These are phyloP conservation scores for Hypseocharis bilobata DNA, from an alignment of 441 rosid species.

Conservation along the genomic window DNA sequence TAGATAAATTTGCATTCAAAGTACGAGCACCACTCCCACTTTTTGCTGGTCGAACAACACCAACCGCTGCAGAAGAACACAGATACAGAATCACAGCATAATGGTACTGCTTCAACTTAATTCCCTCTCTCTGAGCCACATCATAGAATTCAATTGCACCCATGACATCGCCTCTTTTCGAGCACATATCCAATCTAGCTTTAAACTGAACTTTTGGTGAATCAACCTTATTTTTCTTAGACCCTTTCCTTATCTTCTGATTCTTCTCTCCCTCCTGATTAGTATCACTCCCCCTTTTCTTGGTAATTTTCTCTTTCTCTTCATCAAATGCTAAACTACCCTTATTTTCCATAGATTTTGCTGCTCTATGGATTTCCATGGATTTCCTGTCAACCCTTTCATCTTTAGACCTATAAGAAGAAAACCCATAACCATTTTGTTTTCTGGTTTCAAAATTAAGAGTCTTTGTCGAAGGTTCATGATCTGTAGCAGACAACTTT, in stretches of 20 bases:
- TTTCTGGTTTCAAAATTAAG: slow-evolving; percentile 12
- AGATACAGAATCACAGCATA: slow-evolving; percentile 49
- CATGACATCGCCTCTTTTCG: slow-evolving; percentile 47
- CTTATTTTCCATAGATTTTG: slow-evolving; percentile 8
- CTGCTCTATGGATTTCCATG: slow-evolving; percentile 16
- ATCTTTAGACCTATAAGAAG: slow-evolving; percentile 19
- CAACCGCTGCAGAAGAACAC: slow-evolving; percentile 62
- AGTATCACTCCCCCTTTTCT: slow-evolving; percentile 10
- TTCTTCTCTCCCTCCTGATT: slow-evolving; percentile 16
- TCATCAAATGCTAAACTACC: slow-evolving; percentile 10
- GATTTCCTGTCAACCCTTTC: slow-evolving; percentile 17
- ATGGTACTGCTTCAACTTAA: slow-evolving; percentile 42
- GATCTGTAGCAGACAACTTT: slow-evolving; percentile 28
- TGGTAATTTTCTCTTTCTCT: slow-evolving; percentile 14
- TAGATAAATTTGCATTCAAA: slow-evolving; percentile 20
- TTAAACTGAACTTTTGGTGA: slow-evolving; percentile 23
- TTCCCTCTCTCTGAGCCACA: slow-evolving; percentile 37
- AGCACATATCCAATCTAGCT: slow-evolving; percentile 47
- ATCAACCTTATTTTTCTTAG: slow-evolving; percentile 27
- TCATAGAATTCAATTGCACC: slow-evolving; percentile 46
- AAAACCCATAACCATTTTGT: slow-evolving; percentile 20
- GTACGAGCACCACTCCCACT: slow-evolving; percentile 38
- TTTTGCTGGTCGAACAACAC: slow-evolving; percentile 54
- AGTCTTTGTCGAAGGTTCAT: slow-evolving; percentile 16
- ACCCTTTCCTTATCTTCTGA: slow-evolving; percentile 18